These are phyloP conservation scores for Leishmania gerbilli DNA, from an alignment of 208 protist species.

Conservation along the genomic window DNA sequence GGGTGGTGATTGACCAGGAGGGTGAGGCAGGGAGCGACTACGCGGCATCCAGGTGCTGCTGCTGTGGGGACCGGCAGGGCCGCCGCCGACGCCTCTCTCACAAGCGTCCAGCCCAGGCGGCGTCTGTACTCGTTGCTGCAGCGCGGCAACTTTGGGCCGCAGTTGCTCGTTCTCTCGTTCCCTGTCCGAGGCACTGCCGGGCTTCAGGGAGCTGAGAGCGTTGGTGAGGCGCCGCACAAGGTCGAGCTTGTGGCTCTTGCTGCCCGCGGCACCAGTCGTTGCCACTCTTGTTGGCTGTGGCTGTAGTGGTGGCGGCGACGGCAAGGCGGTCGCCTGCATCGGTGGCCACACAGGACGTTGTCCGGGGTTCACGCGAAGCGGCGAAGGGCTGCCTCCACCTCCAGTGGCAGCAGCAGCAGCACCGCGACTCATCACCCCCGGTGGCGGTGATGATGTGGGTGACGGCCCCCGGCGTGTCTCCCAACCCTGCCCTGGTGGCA, in stretches of 20 bases:
- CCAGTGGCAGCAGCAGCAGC: neutral
- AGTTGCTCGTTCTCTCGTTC: neutral
- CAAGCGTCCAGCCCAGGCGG: neutral
- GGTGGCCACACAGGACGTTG: neutral
- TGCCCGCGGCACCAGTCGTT: neutral
- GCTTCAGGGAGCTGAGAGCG: constrained; percentile 13
- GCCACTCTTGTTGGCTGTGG: constrained; percentile 3
- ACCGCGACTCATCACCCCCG: neutral
- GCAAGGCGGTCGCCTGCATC: neutral
- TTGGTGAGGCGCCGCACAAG: constrained; percentile 3
- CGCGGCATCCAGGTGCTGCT: constrained; percentile 5
- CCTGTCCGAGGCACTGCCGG: constrained; percentile 1
- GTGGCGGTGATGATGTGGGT: neutral
- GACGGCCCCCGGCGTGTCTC: neutral
- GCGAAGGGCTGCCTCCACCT: neutral
- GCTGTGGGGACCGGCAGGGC: neutral
- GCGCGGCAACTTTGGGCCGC: neutral
- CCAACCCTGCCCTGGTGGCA: neutral
- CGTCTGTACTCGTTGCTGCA: neutral
- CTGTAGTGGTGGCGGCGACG: neutral
- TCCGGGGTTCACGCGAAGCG: neutral
- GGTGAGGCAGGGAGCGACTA: neutral
- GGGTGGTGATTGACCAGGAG: neutral
- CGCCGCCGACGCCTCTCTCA: neutral
- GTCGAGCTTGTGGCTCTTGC: neutral